These are phyloP conservation scores for Secale cereale DNA, from an alignment of 176 grass and related monocot genomes.

Conservation along the genomic window DNA sequence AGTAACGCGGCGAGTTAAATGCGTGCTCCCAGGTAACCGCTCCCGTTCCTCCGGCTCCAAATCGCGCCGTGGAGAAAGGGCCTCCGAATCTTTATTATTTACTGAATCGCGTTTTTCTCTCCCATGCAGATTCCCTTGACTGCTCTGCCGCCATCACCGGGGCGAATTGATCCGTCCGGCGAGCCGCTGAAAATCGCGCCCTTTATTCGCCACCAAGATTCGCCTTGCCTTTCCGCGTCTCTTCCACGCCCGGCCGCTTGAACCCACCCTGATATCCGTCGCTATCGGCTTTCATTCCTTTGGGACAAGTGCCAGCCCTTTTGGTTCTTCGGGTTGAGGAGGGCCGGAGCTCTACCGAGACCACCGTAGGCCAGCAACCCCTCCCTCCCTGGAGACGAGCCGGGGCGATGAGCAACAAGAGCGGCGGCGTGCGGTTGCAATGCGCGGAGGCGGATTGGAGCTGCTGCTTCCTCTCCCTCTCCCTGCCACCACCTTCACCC, in stretches of 20 bases:
- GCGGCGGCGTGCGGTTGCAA: constrained; percentile 24
- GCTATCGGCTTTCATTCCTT: constrained; percentile 1
- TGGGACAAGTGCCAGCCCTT: not conserved
- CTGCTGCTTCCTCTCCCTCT: constrained; percentile 31
- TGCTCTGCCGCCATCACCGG: not conserved
- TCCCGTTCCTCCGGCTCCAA: not conserved
- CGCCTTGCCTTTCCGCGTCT: constrained; percentile 26
- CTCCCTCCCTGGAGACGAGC: not conserved
- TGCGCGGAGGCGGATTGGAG: constrained; percentile 36
- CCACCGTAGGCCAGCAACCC: not conserved
- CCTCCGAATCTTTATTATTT: not conserved
- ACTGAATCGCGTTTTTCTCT: not conserved
- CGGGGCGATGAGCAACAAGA: constrained; percentile 29
- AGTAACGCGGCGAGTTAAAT: not conserved
- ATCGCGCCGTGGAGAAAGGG: constrained; percentile 10
- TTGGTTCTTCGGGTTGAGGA: not conserved
- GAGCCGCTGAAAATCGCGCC: constrained; percentile 6
- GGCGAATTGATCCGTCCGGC: not conserved
- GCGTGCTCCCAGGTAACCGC: not conserved
- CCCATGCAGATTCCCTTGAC: constrained; percentile 25
- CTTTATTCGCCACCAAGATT: constrained; percentile 13
- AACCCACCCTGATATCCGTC: constrained; percentile 7
- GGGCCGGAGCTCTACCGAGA: not conserved
- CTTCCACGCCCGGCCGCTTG: constrained; percentile 33
- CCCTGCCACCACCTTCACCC: constrained; percentile 23